Base-by-base conservation (phyloP, 768 basidiomycete genomes). In the Trametopsis cervina region DNA sequence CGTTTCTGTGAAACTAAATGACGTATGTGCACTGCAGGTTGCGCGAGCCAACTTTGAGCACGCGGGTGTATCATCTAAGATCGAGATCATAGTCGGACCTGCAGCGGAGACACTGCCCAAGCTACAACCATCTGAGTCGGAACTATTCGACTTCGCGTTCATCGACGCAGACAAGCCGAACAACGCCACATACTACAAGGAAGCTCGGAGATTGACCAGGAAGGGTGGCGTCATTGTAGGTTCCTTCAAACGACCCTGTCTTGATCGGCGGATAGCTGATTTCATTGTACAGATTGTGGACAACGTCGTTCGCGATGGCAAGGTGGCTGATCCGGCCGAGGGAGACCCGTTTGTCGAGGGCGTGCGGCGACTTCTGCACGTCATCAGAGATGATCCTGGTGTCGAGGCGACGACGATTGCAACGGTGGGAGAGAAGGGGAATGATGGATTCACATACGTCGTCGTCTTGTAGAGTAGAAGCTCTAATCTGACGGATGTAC, bases 121-220 rank as follows among this genome's bases (percentile, higher is more conserved):
- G 37, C 62, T 85, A 25, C 29, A 33, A 33, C 63, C 70, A 5
- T 61, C 79, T 5, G 70, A 71, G 9, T n/a, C n/a, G n/a, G 61
- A 64, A 3, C 73, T 72, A 1, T 85, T 82, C 60, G 84, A 86
- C 60, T 62, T 88, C 17, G 70, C 71, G 2, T 88, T 86, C 69
- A 82, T 85, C 52, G 84, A 86, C 62, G 85, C 83, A 5, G 81
- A 85, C 66, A 85, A 85, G 59, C 61, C 65, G 3, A 70, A 68
- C 35, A 80, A 80, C 52, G 46, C 68, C 20, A 66, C 67, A 3
- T 85, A 85, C 57, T 82, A 80, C 64, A 65, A 61, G 1, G 73
- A 85, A 51, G 77, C 76, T 0, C 79, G 85, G 57, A 72, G 83
- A 12, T 67, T 86, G 5, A 69, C 78, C 0, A 68, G 76, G 42